A percentile compares a stretch with the other conserved stretches of the same genome.
Evolutionary conservation across 176 grass and related monocot genomes (phyloP).

Genomic region (Aegilops sharonensis): DNA sequence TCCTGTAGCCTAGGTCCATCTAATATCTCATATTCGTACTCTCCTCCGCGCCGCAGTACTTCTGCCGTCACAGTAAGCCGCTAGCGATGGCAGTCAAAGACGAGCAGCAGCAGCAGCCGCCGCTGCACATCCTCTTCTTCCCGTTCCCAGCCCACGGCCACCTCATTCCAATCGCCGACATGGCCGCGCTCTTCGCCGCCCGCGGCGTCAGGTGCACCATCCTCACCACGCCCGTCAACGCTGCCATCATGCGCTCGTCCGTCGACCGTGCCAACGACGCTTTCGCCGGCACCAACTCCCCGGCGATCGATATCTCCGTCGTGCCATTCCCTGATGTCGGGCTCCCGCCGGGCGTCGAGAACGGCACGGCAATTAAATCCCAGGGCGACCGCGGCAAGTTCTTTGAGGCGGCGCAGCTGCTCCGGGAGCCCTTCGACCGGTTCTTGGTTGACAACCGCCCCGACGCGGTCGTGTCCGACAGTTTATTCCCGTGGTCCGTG

Average conservation of each 20-base stretch:
- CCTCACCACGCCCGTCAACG: background rate
- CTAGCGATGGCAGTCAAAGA: background rate
- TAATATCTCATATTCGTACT: too few relatives aligned
- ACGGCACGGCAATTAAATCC: background rate
- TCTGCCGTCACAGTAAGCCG: background rate
- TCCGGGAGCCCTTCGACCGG: background rate
- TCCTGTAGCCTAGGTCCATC: too few relatives aligned
- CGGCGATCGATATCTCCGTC: background rate
- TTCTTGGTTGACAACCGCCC: background rate
- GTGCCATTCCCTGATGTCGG: background rate
- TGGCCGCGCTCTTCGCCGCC: background rate
- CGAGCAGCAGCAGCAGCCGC: background rate
- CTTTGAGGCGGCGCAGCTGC: background rate
- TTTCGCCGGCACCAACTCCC: background rate
- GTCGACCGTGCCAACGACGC: background rate
- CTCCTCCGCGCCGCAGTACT: too few relatives aligned
- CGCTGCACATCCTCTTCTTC: background rate
- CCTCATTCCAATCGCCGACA: background rate
- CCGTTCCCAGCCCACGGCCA: background rate
- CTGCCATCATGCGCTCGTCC: background rate
- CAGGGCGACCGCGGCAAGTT: background rate
- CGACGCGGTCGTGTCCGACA: background rate
- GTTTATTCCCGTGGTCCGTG: background rate
- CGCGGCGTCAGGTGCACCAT: background rate
- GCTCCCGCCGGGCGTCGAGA: background rate